Evolutionary conservation across 2,329 filamentous ascomycete genomes (phyloP).

Genomic region (Fusarium citri): DNA sequence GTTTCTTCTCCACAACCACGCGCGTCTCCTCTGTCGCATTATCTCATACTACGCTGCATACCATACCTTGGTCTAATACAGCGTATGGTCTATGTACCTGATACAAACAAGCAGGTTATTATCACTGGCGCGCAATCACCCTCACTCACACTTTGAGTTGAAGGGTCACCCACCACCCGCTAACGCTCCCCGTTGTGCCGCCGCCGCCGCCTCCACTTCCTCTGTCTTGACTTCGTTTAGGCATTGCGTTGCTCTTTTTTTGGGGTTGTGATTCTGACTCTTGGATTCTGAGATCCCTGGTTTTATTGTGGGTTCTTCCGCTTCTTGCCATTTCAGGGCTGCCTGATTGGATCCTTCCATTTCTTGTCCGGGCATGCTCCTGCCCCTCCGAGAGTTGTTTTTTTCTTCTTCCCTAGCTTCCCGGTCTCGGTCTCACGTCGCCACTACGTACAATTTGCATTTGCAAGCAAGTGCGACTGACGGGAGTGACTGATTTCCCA

Average conservation of each 20-base stretch:
- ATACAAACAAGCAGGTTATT: not conserved
- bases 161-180: conserved; percentile 34
- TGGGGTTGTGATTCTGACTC: conserved; percentile 20
- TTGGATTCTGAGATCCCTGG: conserved; percentile 26
- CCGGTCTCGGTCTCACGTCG: conserved; percentile 36
- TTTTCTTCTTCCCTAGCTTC: conserved; percentile 25
- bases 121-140: conserved; percentile 35
- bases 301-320: conserved; percentile 24
- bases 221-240: conserved; percentile 30
- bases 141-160: not conserved
- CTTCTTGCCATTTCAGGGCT: conserved; percentile 25
- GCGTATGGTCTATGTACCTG: not conserved
- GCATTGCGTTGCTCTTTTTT: conserved; percentile 3
- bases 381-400: conserved; percentile 33
- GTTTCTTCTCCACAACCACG: conserved; percentile 45
- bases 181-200: conserved; percentile 38
- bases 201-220: conserved; percentile 31
- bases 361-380: conserved; percentile 12
- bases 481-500: conserved; percentile 16
- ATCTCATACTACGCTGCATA: conserved; percentile 34
- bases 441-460: conserved; percentile 18
- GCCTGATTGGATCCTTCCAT: conserved; percentile 30
- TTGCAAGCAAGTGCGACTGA: conserved; percentile 35
- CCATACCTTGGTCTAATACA: conserved; percentile 3
- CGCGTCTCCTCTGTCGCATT: conserved; percentile 44